Percentiles rank a stretch among this genome's conserved stretches.
These are phyloP conservation scores for Ophiosphaerella herpotricha DNA, from an alignment of 2,329 filamentous ascomycete genomes.

Conservation along the genomic window DNA sequence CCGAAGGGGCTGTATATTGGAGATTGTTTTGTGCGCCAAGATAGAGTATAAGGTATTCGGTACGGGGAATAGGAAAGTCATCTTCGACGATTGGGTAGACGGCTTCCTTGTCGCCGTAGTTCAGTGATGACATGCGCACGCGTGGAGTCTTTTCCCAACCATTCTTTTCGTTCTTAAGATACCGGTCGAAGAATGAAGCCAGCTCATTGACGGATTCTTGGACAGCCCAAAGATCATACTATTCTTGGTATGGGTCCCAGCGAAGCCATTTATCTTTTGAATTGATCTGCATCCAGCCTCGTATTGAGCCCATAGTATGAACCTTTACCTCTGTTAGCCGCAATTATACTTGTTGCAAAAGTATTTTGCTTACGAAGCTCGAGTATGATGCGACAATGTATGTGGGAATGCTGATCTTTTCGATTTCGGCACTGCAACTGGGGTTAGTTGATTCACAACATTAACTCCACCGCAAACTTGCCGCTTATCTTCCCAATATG, in stretches of 20 bases:
- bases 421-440: conserved; percentile 1
- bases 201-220: conserved; percentile 16
- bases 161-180: conserved; percentile 51
- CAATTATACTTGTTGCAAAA: background rate
- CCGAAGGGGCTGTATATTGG: background rate
- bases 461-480: background rate
- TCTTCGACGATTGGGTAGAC: conserved; percentile 17
- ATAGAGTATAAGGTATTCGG: conserved; percentile 17
- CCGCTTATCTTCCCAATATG: conserved; percentile 19
- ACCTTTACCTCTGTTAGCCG: background rate
- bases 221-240: conserved; percentile 19
- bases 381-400: conserved; percentile 20
- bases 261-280: conserved; percentile 23
- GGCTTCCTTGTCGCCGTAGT: conserved; percentile 14
- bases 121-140: conserved; percentile 50
- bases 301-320: conserved; percentile 21
- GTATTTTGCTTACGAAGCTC: background rate
- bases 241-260: conserved; percentile 19
- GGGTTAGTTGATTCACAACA: background rate
- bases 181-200: conserved; percentile 52
- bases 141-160: conserved; percentile 55
- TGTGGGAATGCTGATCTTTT: conserved; percentile 18
- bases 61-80: conserved; percentile 21
- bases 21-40: conserved; percentile 4
- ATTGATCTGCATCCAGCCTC: conserved; percentile 10